A percentile compares a stretch with the other conserved stretches of the same genome.
These are phyloP conservation scores for Nakazawaea peltata DNA, from an alignment of 805 yeast species.

Conservation along the genomic window DNA sequence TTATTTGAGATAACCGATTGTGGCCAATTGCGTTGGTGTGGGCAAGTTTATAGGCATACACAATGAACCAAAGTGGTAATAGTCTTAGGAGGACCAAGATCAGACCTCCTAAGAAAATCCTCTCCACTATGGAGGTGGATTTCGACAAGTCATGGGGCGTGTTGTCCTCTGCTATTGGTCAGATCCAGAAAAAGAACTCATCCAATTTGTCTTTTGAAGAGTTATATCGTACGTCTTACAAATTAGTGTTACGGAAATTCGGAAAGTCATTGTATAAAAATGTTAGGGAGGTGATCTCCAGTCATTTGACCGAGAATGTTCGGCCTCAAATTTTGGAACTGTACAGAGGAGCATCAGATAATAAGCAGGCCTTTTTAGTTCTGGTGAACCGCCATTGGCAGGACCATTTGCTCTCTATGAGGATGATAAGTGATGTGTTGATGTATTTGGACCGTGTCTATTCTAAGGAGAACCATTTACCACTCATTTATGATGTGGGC, in stretches of 20 bases:
- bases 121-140: slow-evolving; percentile 31
- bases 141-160: slow-evolving; percentile 63
- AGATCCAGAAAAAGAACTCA: slow-evolving; percentile 67
- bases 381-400: slow-evolving; percentile 48
- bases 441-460: slow-evolving; percentile 85
- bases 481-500: slow-evolving; percentile 68
- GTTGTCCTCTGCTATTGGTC: slow-evolving; percentile 57
- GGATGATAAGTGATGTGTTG: slow-evolving; percentile 74
- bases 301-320: slow-evolving; percentile 31
- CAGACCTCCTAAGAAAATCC: slow-evolving; percentile 53
- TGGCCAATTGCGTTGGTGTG: too few species aligned
- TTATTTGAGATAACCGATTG: too few species aligned
- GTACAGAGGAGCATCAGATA: too few species aligned
- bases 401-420: slow-evolving; percentile 63
- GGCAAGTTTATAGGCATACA: too few species aligned
- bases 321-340: slow-evolving; percentile 14
- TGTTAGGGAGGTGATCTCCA: slow-evolving; percentile 39
- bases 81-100: slow-evolving; percentile 41
- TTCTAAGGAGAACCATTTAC: slow-evolving; percentile 56
- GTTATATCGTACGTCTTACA: slow-evolving; percentile 72
- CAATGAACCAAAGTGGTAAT: neutral
- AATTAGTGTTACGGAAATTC: slow-evolving; percentile 60
- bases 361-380: too few species aligned
- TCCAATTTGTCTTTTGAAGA: slow-evolving; percentile 74
- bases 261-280: slow-evolving; percentile 61